phyloP scores from a whole-genome alignment of 306 rosid genomes.

The Luffa acutangula region DNA sequence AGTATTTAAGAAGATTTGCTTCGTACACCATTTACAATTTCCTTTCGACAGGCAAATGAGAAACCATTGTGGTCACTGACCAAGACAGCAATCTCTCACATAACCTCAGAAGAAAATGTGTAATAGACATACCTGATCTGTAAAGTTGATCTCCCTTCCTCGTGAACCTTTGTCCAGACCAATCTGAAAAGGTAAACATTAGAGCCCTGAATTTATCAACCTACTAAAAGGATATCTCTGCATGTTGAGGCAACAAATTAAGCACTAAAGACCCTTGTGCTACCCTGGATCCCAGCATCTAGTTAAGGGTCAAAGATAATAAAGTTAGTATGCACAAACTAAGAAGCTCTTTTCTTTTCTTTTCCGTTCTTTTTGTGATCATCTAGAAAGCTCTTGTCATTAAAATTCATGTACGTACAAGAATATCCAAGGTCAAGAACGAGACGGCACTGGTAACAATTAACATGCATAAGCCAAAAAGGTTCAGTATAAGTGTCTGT shows the following conservation, averaged over 20 bases:
- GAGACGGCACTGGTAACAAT: neutral
- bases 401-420: neutral
- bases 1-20: neutral
- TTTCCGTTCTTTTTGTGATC: too few species aligned
- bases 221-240: neutral
- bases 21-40: neutral
- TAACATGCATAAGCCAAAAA: neutral
- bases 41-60: neutral
- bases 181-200: conserved; percentile 35
- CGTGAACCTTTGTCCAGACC: conserved; percentile 85
- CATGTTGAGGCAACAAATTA: neutral
- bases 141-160: conserved; percentile 52
- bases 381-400: neutral
- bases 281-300: neutral
- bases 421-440: neutral
- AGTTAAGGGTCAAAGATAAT: neutral
- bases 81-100: neutral
- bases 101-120: neutral
- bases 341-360: too few species aligned
- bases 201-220: neutral
- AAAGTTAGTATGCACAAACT: neutral
- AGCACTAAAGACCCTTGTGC: neutral
- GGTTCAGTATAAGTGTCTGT: neutral
- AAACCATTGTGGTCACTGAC: neutral
- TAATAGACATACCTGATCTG: conserved; percentile 45